Conservation (phyloP, 2,329 filamentous ascomycete genomes). For the Aspergillus alliaceus region DNA sequence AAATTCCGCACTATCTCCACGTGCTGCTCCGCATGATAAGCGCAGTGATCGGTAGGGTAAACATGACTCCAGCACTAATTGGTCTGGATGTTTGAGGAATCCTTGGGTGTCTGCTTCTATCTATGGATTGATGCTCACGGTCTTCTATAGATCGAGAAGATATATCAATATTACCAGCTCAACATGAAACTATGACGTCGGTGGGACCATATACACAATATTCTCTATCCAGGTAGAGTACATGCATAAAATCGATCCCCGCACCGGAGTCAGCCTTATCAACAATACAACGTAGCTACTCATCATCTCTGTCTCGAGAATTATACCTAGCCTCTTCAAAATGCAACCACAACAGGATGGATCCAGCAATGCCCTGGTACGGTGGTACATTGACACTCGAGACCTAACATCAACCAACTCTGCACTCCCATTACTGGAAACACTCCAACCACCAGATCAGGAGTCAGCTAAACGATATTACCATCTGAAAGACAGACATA, state of each 20-base stretch:
- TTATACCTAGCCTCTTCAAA: neutral
- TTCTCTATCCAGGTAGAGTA: neutral
- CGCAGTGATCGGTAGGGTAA: neutral
- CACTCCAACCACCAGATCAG: constrained; percentile 50
- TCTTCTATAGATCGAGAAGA: neutral
- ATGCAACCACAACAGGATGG: neutral
- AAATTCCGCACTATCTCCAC: constrained; percentile 23
- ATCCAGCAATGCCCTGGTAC: constrained; percentile 22
- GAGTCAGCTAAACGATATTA: constrained; percentile 51
- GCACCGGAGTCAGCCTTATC: neutral
- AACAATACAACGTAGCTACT: neutral
- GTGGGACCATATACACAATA: neutral
- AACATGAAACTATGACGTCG: neutral
- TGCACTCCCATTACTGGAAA: constrained; percentile 40
- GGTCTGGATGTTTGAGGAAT: neutral
- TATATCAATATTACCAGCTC: too few relatives aligned
- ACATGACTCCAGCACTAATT: neutral
- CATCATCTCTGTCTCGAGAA: neutral
- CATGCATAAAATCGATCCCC: neutral
- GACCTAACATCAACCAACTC: constrained; percentile 28
- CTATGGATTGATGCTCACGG: neutral
- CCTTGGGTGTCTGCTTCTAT: neutral
- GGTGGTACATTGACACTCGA: constrained; percentile 49
- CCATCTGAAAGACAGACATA: constrained; percentile 57
- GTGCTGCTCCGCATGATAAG: constrained; percentile 19